Evolutionary conservation across 306 rosid genomes (phyloP), one percentile per base, ranked within the genome.

Genomic region (Begonia fuchsioides): DNA sequence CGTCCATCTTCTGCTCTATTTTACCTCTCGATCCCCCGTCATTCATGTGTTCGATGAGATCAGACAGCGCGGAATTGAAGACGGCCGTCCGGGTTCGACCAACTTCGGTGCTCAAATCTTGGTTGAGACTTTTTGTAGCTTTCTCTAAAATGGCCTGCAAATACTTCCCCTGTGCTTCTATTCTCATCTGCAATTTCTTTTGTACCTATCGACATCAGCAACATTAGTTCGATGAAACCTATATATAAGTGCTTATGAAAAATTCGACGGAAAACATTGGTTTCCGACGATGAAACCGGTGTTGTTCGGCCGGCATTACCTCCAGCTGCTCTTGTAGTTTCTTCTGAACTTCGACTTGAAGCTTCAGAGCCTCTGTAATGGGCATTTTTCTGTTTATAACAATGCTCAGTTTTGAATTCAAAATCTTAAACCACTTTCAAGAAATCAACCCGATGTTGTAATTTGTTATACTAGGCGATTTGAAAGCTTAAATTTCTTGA

Each of bases 141-240:
- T 79, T 82, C 64, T 90, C 98, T 55, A 90, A 61, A 54, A 79
- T 80, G 8, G 70, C 61, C 52, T 92, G 94, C 59, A 92, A 65
- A 66, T 85, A 85, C 70, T 79, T 82, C 55, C 85, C 98, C 70
- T 92, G 96, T 0, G 94, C 81, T 65, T 92, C 96, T 58, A 85
- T 82, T 79, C 90, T 80, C 76, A 80, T 73, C 35, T 76, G 81
- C 59, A 85, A 52, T 58, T 69, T 85, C 69, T 70, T 85, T 59
- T 85, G 93, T 54, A 85, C 95, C 94, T 84, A 45, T 57, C 48
- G 7, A 26, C 35, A 15, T 53, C 44, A 14, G 8, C 17, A 11
- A 17, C 15, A 49, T 39, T 44, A 17, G 13, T 38, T 46, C 39
- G 32, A 10, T 14, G 32, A 45, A 13, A 48, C 6, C 4, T 46